Percentiles rank a stretch among this genome's conserved stretches.
These are phyloP conservation scores for Hypoxylon sp. DNA, from an alignment of 2,329 filamentous ascomycete genomes.

Conservation along the genomic window DNA sequence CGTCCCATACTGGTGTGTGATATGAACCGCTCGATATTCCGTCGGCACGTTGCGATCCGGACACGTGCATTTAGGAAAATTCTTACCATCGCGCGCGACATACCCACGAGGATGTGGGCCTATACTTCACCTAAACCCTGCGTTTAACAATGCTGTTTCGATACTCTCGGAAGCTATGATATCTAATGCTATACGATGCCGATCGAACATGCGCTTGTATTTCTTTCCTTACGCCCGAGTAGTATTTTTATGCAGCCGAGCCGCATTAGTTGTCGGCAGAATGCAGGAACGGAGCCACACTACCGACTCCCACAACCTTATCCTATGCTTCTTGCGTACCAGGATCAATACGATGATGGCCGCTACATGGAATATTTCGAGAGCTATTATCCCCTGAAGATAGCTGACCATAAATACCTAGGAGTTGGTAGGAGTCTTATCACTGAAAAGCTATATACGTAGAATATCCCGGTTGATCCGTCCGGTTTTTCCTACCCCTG, in stretches of 20 bases:
- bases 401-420: not conserved
- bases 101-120: conserved; percentile 2
- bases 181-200: not conserved
- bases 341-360: conserved; percentile 6
- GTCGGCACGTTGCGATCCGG: not conserved
- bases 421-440: not conserved
- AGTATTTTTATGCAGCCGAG: conserved; percentile 27
- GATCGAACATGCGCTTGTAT: conserved; percentile 5
- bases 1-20: not conserved
- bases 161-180: conserved; percentile 4
- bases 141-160: conserved; percentile 2
- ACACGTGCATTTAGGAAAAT: conserved; percentile 3
- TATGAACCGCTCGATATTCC: not conserved
- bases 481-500: too few relatives aligned
- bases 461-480: not conserved
- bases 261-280: conserved; percentile 39
- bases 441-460: not conserved
- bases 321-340: conserved; percentile 8
- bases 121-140: conserved; percentile 5
- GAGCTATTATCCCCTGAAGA: not conserved
- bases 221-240: not conserved
- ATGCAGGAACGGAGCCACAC: conserved; percentile 38
- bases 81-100: not conserved
- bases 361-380: not conserved
- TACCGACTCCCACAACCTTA: conserved; percentile 21